phyloP scores from a whole-genome alignment of 164 flowering plant genomes.

The Amborella trichopoda region DNA sequence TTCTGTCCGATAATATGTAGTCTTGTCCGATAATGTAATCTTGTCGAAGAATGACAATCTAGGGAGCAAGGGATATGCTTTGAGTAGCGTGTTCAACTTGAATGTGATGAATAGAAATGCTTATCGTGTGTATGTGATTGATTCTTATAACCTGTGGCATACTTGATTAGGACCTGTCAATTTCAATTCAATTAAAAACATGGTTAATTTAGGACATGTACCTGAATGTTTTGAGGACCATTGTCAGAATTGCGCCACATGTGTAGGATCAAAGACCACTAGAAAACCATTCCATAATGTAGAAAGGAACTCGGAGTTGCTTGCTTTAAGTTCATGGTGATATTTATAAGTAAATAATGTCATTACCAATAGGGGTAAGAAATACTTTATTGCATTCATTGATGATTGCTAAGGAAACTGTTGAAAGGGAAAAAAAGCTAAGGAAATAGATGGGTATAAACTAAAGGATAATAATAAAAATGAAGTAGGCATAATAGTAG shows the following conservation, averaged over 20 bases:
- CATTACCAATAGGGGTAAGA: neutral
- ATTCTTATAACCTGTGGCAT: neutral
- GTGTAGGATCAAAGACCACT: neutral
- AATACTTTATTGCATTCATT: neutral
- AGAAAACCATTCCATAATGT: neutral
- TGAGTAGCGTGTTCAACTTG: too few species aligned
- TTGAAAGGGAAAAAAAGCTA: too few species aligned
- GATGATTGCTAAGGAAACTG: too few species aligned
- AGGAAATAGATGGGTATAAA: too few species aligned
- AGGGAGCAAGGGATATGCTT: too few species aligned
- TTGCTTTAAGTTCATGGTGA: neutral
- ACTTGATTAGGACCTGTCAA: neutral
- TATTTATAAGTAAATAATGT: neutral
- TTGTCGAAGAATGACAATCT: too few species aligned
- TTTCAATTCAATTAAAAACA: neutral
- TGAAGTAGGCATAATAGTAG: too few species aligned
- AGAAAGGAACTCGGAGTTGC: neutral
- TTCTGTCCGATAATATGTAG: too few species aligned
- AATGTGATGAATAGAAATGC: too few species aligned
- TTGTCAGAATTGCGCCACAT: neutral
- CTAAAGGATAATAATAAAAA: too few species aligned
- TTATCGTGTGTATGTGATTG: neutral
- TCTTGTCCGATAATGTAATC: too few species aligned
- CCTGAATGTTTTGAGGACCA: neutral
- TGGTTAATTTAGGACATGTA: neutral